Conservation (phyloP, 106 monocot genomes). For the Dactylorhiza incarnata region DNA sequence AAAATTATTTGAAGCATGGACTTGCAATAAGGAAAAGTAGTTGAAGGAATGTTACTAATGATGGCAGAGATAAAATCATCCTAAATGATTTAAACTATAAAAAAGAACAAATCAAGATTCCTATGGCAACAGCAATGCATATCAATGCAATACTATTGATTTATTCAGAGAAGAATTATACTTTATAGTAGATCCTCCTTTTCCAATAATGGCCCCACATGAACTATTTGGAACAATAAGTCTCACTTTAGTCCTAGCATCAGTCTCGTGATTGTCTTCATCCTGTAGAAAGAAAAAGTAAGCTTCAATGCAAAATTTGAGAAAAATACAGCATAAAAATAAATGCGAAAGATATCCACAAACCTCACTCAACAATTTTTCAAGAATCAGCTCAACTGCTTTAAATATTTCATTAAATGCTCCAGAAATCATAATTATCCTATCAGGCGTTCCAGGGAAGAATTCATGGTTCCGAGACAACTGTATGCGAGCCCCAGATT, state of each 20-base stretch:
- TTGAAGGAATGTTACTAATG: neutral
- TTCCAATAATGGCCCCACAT: constrained; percentile 78
- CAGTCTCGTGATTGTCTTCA: constrained; percentile 52
- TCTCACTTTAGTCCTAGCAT: constrained; percentile 44
- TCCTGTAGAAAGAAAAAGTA: constrained; percentile 24
- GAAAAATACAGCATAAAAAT: neutral
- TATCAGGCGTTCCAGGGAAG: constrained; percentile 93
- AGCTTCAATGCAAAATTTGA: neutral
- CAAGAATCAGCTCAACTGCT: constrained; percentile 81
- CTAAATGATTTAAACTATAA: neutral
- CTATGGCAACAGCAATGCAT: neutral
- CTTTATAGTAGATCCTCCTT: constrained; percentile 74
- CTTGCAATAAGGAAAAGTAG: no score
- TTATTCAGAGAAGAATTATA: constrained; percentile 16
- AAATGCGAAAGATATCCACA: neutral
- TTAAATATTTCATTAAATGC: constrained; percentile 66
- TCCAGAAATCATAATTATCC: constrained; percentile 92
- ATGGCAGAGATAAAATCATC: neutral
- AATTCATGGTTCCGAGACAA: constrained; percentile 92
- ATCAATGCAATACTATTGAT: neutral
- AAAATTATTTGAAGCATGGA: no score
- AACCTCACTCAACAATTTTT: constrained; percentile 82
- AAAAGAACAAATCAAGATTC: neutral
- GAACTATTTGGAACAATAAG: constrained; percentile 67
- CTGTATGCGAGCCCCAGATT: constrained; percentile 95